Base-by-base conservation (phyloP, 768 basidiomycete genomes). In the Lactifluus pinguis region DNA sequence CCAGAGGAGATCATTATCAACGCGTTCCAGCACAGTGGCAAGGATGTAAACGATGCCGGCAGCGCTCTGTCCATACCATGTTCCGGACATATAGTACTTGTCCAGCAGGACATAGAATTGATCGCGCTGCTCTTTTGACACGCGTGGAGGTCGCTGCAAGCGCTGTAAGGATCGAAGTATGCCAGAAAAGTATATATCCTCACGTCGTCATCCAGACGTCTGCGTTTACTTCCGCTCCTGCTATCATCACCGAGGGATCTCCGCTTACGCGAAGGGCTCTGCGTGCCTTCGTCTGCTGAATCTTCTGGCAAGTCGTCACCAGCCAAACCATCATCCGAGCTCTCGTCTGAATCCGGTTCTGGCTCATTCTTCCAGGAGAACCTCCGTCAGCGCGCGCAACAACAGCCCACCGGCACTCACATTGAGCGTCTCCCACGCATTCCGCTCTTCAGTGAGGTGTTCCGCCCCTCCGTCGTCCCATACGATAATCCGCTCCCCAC, bases 1-100 rank as follows among this genome's bases (percentile, higher is more conserved):
- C 97, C 97, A 99, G 49, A 98, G 77, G 7, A 95, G 79, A 71
- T 98, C 93, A 68, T 93, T 92, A 71, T 98, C 95, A 11, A 87
- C 89, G 38, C 95, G 83, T 68, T 95, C 93, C 9, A 98, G 80
- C n/a, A 86, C 80, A 5, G 88, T 92, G 10, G 95, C 92, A 3
- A 99, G 83, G 63, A 92, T 78, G 71, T 95, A 98, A 53, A 98
- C 82, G 32, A 87, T 88, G 25, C 88, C 87, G 10, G 94, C 84
- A 7, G 91, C 92, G 68, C 91, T 92, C 74, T 93, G 93, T 1
- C 92, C 92, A 68, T 90, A 82, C 75, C 84, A 91, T 49, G 91
- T 89, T 41, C 97, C 97, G 17, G 83, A 77, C 63, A 78, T 77
- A 69, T 97, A 98, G 73, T 98, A 86, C 68, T 87, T 89, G 66